Percentiles rank a stretch among this genome's conserved stretches.
These are phyloP conservation scores for Aspergillus jensenii DNA, from an alignment of 2,329 filamentous ascomycete genomes.

Conservation along the genomic window DNA sequence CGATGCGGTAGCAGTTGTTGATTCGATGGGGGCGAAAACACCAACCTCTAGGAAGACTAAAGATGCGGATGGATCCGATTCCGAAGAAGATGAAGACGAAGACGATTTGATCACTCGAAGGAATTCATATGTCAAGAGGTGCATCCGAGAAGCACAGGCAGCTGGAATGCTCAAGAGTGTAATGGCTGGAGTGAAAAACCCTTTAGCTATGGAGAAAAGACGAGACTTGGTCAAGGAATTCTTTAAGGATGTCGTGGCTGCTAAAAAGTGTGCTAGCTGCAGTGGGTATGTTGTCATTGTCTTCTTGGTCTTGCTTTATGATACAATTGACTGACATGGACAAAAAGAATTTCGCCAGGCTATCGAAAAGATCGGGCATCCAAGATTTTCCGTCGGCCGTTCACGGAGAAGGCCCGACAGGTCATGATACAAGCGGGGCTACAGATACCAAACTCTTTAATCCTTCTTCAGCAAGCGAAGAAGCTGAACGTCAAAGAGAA, in stretches of 20 bases:
- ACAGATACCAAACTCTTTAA: conserved; percentile 68
- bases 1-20: conserved; percentile 63
- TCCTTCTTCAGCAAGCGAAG: conserved; percentile 55
- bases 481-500: conserved; percentile 36
- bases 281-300: conserved; percentile 45
- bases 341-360: conserved; percentile 67
- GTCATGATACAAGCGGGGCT: conserved; percentile 72
- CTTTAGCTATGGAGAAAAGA: conserved; percentile 75
- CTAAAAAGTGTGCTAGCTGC: conserved; percentile 69
- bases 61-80: conserved; percentile 61
- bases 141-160: conserved; percentile 62
- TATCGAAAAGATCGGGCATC: conserved; percentile 89
- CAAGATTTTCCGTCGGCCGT: conserved; percentile 87
- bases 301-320: not conserved
- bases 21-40: conserved; percentile 48
- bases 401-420: conserved; percentile 71
- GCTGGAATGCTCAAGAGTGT: conserved; percentile 43
- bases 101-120: conserved; percentile 54
- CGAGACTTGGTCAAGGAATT: conserved; percentile 78
- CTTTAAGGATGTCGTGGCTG: conserved; percentile 67
- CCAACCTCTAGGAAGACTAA: conserved; percentile 45
- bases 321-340: conserved; percentile 17
- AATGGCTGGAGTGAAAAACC: conserved; percentile 68
- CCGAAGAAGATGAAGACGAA: conserved; percentile 60
- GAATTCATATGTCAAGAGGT: conserved; percentile 69